Evolutionary conservation across 306 rosid genomes (phyloP).

Genomic region (Castanospermum australe): DNA sequence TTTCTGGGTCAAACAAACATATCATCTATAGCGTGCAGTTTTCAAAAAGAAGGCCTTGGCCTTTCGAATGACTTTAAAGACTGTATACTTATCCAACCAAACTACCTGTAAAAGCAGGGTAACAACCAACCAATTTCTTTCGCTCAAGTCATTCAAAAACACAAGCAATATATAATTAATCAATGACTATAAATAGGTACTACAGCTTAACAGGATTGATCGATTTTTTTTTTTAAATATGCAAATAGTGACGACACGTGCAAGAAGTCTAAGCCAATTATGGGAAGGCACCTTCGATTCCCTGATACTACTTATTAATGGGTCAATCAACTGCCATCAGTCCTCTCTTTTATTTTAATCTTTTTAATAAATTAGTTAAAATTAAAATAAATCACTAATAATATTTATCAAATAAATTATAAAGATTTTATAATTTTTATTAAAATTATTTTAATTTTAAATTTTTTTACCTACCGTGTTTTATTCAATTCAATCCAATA

Average conservation of each 20-base stretch:
- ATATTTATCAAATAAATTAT: too few species aligned
- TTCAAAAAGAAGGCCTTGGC: not conserved
- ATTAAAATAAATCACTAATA: not conserved
- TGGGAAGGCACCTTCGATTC: not conserved
- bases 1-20: not conserved
- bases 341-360: not conserved
- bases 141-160: too few species aligned
- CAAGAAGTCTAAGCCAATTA: not conserved
- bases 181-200: too few species aligned
- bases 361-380: not conserved
- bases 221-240: not conserved
- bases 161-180: too few species aligned
- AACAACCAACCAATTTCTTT: not conserved
- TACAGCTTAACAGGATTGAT: not conserved
- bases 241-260: slow-evolving; percentile 28
- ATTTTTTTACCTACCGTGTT: too few species aligned
- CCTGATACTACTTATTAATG: not conserved
- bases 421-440: too few species aligned
- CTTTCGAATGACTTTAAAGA: not conserved
- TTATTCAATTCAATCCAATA: too few species aligned
- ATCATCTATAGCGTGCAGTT: not conserved
- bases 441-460: too few species aligned
- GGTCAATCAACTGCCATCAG: not conserved
- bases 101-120: not conserved
- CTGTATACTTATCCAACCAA: not conserved